These are phyloP conservation scores for Venturia aucupariae DNA, from an alignment of 2,329 filamentous ascomycete species.

Conservation along the genomic window DNA sequence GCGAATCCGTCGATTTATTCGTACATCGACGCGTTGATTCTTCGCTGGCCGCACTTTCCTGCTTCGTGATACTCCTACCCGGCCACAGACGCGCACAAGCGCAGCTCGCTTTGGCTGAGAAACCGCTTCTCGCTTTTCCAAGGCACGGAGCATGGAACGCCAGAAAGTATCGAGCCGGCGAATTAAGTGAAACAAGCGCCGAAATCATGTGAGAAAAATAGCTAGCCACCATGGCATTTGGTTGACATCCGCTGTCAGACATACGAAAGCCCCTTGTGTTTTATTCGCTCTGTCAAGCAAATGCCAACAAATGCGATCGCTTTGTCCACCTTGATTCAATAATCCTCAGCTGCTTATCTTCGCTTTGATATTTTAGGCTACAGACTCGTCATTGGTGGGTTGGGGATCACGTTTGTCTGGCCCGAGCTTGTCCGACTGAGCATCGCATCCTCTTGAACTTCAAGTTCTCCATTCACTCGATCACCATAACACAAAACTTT, in stretches of 20 bases:
- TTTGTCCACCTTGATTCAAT: background rate
- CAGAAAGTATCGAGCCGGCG: slow-evolving; percentile 5
- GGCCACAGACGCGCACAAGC: background rate
- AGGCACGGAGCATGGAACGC: background rate
- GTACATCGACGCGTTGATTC: slow-evolving; percentile 6
- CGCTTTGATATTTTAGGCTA: slow-evolving; percentile 5
- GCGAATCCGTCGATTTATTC: slow-evolving; percentile 3
- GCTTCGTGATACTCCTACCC: background rate
- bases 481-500: background rate
- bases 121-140: background rate
- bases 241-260: background rate
- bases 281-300: background rate
- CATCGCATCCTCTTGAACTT: background rate
- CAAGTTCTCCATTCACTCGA: background rate
- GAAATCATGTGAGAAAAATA: slow-evolving; percentile 4
- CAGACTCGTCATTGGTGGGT: background rate
- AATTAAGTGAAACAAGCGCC: slow-evolving; percentile 5
- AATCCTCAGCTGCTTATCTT: background rate
- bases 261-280: background rate
- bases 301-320: background rate
- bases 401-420: background rate
- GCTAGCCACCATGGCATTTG: background rate
- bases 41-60: slow-evolving; percentile 1
- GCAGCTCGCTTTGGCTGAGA: background rate
- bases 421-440: background rate